A percentile compares a stretch with the other conserved stretches of the same genome.
Evolutionary conservation across 2,329 filamentous ascomycete genomes (phyloP).

Genomic region (Phaeosphaeriaceae sp.): DNA sequence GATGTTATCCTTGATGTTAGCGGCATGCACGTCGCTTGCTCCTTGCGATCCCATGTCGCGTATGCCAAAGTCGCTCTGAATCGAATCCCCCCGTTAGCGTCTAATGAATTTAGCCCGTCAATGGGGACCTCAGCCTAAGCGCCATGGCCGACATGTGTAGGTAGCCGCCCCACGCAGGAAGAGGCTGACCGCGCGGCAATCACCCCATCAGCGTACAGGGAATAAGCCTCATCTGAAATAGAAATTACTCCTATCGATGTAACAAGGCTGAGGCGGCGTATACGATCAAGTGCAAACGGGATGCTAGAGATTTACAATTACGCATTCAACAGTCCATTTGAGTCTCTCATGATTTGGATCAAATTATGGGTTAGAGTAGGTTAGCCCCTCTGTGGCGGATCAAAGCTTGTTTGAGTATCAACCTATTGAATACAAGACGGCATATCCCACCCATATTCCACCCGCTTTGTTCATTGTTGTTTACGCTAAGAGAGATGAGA

Average conservation of each 20-base stretch:
- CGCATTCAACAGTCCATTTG: too few species aligned
- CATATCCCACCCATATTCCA: constrained; percentile 19
- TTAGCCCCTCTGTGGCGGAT: neutral
- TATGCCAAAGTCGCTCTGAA: neutral
- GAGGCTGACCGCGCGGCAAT: neutral
- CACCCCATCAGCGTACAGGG: neutral
- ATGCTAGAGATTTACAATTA: too few species aligned
- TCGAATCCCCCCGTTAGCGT: neutral
- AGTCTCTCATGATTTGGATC: too few species aligned
- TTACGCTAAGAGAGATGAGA: constrained; percentile 17
- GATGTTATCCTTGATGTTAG: neutral
- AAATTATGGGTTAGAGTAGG: too few species aligned
- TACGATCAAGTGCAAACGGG: too few species aligned
- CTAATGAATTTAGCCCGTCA: neutral
- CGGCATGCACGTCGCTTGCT: constrained; percentile 2
- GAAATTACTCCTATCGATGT: too few species aligned
- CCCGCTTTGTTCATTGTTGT: constrained; percentile 25
- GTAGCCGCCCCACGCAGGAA: neutral
- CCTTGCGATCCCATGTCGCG: neutral
- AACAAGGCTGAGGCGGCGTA: too few species aligned
- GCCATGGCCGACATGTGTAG: neutral
- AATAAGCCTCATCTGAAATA: too few species aligned
- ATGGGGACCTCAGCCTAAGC: neutral
- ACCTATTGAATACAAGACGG: neutral
- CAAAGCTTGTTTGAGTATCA: neutral